Base-by-base conservation (phyloP, 2,329 filamentous ascomycete genomes). In the Penicillium concentricum region DNA sequence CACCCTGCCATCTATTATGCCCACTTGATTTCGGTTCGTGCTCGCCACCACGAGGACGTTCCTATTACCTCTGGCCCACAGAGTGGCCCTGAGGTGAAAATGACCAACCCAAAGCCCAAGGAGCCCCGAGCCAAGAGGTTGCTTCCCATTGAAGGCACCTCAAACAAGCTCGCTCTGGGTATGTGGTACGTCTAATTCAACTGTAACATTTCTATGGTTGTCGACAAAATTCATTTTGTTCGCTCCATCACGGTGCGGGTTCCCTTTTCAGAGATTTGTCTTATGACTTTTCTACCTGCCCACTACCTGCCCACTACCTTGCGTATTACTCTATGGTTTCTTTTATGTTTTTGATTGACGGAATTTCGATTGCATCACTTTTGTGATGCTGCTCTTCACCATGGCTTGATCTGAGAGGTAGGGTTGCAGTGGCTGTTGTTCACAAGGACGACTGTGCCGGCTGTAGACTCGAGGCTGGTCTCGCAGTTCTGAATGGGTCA, bases 1-100 rank as follows among this genome's bases (percentile, higher is more conserved):
- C 76, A 84, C 63, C 94, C 94, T 0, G 92, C 94, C 0, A 88
- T 97, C 0, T 99, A 99, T 81, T 99, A 99, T 66, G 92, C 95
- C 0, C 94, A 99, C 74, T 76, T 99, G 61, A 92, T 92, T 34
- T 88, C 91, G 9, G 85, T 86, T 56, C 90, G 94, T 48, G 91
- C 90, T 20, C 86, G 87, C 52, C 80, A 86, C 4, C 94, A 99
- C 62, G 87, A 93, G 67, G 79, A 82, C 60, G 69, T 77, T 10
- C 64, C 73, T 16, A 68, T 73, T 12, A 70, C 69, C 41, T 68
- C 67, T n/a, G 75, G 76, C 18, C 75, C 74, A 34, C 74, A 74
- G 57, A 74, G 71, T 49, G 76, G 77, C 5, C 66, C 71, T 2
- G 68, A 71, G 18, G 69, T 72, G 56, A 76, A 72, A 53, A 63